Evolutionary conservation across 305 asterid genomes (phyloP).

Genomic region (Fraxinus platypoda): DNA sequence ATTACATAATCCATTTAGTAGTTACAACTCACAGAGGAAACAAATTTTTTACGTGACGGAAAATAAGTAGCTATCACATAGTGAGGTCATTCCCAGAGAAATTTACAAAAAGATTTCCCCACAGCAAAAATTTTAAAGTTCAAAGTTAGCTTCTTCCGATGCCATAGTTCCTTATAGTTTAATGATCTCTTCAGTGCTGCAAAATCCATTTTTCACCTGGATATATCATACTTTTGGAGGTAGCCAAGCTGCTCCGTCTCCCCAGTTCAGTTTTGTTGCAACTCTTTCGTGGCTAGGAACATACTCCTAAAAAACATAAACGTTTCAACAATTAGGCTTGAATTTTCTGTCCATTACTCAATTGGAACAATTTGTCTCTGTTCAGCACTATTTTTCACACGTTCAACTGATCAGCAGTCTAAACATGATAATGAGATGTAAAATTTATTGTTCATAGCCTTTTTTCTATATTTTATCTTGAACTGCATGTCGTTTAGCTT

Average conservation of each 20-base stretch:
- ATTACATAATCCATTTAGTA: constrained; percentile 24
- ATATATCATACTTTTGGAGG: constrained; percentile 47
- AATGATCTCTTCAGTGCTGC: constrained; percentile 29
- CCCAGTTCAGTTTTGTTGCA: constrained; percentile 86
- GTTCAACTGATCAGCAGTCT: neutral
- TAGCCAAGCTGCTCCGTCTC: constrained; percentile 76
- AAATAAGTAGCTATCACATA: constrained; percentile 16
- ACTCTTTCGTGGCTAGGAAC: constrained; percentile 85
- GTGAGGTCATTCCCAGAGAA: constrained; percentile 24
- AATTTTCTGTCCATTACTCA: neutral
- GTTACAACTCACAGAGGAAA: constrained; percentile 33
- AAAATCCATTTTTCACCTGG: constrained; percentile 40
- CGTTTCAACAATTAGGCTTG: neutral
- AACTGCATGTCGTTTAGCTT: neutral
- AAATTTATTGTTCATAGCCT: neutral
- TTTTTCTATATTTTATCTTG: neutral
- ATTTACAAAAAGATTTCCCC: constrained; percentile 43
- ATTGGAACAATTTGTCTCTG: neutral
- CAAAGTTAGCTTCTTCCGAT: constrained; percentile 45
- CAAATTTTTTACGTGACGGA: constrained; percentile 26
- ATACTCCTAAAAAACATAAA: constrained; percentile 51
- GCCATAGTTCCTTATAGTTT: constrained; percentile 20
- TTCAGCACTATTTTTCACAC: neutral
- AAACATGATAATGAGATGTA: neutral
- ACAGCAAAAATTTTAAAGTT: constrained; percentile 30